These are phyloP conservation scores for Trametes polyzona DNA, from an alignment of 1,284 basidiomycete species.

Conservation along the genomic window DNA sequence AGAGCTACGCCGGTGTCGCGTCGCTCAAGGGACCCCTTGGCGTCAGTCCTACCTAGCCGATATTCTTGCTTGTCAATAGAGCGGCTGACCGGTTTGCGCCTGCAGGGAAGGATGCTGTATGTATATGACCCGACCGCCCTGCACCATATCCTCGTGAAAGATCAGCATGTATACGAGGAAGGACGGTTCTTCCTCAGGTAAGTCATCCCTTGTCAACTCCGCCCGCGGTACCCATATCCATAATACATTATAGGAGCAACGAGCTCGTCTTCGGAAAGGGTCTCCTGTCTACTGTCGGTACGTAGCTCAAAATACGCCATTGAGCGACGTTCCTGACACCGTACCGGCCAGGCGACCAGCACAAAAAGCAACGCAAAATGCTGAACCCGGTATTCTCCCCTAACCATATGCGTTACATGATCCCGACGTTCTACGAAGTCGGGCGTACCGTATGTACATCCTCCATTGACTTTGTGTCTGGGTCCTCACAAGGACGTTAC, in stretches of 20 bases:
- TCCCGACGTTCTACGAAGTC: slow-evolving; percentile 30
- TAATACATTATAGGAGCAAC: neutral
- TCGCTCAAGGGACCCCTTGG: slow-evolving; percentile 7
- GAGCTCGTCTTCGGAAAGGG: neutral
- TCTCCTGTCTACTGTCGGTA: slow-evolving; percentile 4
- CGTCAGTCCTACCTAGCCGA: neutral
- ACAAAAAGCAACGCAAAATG: slow-evolving; percentile 32
- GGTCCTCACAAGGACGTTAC: neutral
- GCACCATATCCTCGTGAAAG: slow-evolving; percentile 17
- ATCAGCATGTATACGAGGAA: slow-evolving; percentile 18
- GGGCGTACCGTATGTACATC: slow-evolving; percentile 5
- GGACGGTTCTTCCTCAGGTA: slow-evolving; percentile 1
- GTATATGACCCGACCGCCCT: slow-evolving; percentile 14
- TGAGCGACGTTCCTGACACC: too few species aligned
- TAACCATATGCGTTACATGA: slow-evolving; percentile 30
- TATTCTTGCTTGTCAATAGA: too few species aligned
- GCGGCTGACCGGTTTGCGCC: neutral
- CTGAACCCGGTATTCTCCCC: slow-evolving; percentile 34
- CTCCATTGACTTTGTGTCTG: neutral
- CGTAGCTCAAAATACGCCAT: neutral
- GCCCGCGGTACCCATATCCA: neutral
- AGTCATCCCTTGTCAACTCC: too few species aligned
- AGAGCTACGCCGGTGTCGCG: slow-evolving; percentile 6
- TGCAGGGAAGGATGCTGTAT: slow-evolving; percentile 8
- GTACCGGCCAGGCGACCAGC: slow-evolving; percentile 1